phyloP scores from a whole-genome alignment of 2,329 filamentous ascomycete genomes.

The Tothia fuscella region DNA sequence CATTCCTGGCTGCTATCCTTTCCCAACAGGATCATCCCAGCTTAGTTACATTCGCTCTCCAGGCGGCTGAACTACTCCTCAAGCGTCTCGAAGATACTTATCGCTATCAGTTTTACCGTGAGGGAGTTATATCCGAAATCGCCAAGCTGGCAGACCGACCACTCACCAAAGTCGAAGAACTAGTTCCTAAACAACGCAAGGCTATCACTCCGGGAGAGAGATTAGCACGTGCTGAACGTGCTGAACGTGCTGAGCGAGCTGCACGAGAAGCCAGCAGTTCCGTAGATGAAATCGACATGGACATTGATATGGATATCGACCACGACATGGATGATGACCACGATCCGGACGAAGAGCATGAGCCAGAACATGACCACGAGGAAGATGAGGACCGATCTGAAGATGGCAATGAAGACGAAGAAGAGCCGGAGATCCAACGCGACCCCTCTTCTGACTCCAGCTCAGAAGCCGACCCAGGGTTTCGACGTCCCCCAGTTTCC shows the following conservation, averaged over 20 bases:
- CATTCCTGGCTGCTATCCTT: conserved; percentile 86
- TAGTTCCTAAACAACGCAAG: conserved; percentile 11
- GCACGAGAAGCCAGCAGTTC: background rate
- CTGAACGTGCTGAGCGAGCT: background rate
- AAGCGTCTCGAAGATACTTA: conserved; percentile 79
- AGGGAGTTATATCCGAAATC: conserved; percentile 90
- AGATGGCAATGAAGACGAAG: conserved; percentile 31
- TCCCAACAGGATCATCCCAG: conserved; percentile 89
- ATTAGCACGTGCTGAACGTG: background rate
- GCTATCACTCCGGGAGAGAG: too few relatives aligned
- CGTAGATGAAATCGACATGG: background rate
- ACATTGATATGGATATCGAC: conserved; percentile 15
- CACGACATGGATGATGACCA: conserved; percentile 43
- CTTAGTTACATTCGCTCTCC: conserved; percentile 74
- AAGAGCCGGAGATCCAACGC: conserved; percentile 33
- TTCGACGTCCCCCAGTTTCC: too few relatives aligned
- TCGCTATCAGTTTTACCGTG: conserved; percentile 90
- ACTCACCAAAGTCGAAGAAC: conserved; percentile 20
- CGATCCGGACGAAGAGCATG: conserved; percentile 37
- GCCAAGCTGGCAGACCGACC: conserved; percentile 56
- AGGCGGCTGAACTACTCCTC: conserved; percentile 79
- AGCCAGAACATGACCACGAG: conserved; percentile 38
- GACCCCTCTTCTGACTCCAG: conserved; percentile 56
- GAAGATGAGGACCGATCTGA: conserved; percentile 33
- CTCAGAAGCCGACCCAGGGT: conserved; percentile 32